Evolutionary conservation across 306 rosid genomes (phyloP).

Genomic region (Lathyrus aphaca): DNA sequence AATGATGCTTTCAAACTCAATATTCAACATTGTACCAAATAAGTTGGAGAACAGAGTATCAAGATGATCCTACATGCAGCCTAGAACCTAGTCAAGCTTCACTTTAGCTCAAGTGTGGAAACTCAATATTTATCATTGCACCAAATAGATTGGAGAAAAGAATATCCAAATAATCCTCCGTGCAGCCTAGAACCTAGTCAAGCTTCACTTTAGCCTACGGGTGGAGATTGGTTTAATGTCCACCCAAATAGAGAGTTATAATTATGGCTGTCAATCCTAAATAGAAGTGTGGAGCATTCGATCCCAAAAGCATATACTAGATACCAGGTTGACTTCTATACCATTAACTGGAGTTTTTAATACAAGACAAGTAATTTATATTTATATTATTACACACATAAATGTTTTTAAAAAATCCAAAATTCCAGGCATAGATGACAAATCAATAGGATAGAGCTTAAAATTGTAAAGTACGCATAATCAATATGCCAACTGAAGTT

Average conservation of each 20-base stretch:
- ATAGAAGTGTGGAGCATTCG: not conserved
- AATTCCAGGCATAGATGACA: not conserved
- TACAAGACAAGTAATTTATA: not conserved
- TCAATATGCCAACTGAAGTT: not conserved
- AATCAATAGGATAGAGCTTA: not conserved
- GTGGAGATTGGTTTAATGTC: constrained; percentile 17
- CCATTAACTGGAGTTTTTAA: not conserved
- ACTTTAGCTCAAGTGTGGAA: constrained; percentile 1
- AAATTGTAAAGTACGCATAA: not conserved
- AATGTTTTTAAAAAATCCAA: not conserved
- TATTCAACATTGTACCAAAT: constrained; percentile 10
- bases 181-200: not conserved
- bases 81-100: not conserved
- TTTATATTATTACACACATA: not conserved
- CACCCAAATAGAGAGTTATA: not conserved
- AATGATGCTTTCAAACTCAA: constrained; percentile 2
- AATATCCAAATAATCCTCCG: not conserved
- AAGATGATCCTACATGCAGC: not conserved
- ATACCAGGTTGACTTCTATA: not conserved
- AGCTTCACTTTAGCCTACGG: not conserved
- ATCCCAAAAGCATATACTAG: not conserved
- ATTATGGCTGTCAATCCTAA: not conserved
- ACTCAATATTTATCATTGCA: too few species aligned
- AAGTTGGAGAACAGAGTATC: not conserved
- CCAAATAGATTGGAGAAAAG: too few species aligned